Evolutionary conservation across 768 basidiomycete species (phyloP).

Genomic region (Amanita muscaria): DNA sequence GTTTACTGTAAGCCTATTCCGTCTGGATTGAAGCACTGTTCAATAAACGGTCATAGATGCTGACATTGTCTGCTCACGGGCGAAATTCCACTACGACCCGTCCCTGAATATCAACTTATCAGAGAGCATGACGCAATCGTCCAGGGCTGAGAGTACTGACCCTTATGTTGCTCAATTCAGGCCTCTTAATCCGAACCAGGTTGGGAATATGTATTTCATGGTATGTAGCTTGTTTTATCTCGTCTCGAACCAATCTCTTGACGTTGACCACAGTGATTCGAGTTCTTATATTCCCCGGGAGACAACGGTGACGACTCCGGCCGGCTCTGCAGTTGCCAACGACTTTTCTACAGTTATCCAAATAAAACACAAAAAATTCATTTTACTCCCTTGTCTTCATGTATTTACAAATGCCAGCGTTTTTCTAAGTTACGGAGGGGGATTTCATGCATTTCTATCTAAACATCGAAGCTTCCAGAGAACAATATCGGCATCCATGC

Average conservation of each 20-base stretch:
- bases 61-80: conserved; percentile 71
- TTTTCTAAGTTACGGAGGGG: too few relatives aligned
- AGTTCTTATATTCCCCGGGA: too few relatives aligned
- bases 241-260: background rate
- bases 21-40: background rate
- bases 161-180: conserved; percentile 46
- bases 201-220: conserved; percentile 53
- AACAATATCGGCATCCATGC: too few relatives aligned
- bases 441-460: too few relatives aligned
- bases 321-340: too few relatives aligned
- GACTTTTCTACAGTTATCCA: too few relatives aligned
- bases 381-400: too few relatives aligned
- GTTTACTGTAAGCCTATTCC: conserved; percentile 57
- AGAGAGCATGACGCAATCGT: conserved; percentile 47
- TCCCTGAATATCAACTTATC: conserved; percentile 47
- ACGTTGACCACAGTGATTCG: background rate
- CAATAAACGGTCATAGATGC: conserved; percentile 44
- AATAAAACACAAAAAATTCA: too few relatives aligned
- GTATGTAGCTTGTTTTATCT: conserved; percentile 18
- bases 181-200: conserved; percentile 44
- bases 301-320: too few relatives aligned
- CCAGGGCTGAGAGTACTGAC: conserved; percentile 33
- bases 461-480: too few relatives aligned
- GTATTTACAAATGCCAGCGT: too few relatives aligned
- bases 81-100: conserved; percentile 76